These are phyloP conservation scores for Trichoderma sp. DNA, from an alignment of 2,329 filamentous ascomycete genomes.

Conservation along the genomic window DNA sequence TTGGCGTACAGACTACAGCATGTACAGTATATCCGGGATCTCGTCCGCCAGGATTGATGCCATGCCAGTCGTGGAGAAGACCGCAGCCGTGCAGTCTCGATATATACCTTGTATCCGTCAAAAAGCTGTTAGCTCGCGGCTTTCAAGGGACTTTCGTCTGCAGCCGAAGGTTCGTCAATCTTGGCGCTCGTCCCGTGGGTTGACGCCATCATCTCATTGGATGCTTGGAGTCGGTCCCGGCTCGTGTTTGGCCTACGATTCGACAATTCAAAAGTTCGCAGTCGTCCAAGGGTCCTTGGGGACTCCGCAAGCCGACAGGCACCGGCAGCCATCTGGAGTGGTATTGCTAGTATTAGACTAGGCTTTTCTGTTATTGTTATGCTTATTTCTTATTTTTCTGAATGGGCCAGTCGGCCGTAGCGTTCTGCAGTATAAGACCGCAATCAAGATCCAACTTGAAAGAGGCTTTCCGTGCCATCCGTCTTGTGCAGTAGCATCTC, in stretches of 20 bases:
- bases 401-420: background rate
- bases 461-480: background rate
- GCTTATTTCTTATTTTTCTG: conserved; percentile 1
- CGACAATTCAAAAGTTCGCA: conserved; percentile 8
- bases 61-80: background rate
- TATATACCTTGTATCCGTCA: background rate
- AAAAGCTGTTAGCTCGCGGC: background rate
- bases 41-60: background rate
- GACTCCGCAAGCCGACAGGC: background rate
- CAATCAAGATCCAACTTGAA: background rate
- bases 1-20: too few species aligned
- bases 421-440: background rate
- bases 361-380: background rate
- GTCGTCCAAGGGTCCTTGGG: background rate
- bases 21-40: too few species aligned
- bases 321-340: background rate
- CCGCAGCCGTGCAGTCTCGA: background rate
- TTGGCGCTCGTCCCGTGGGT: conserved; percentile 11
- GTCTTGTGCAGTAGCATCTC: background rate
- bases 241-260: background rate
- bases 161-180: background rate
- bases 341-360: background rate
- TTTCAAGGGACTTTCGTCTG: background rate
- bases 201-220: conserved; percentile 6
- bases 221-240: background rate